These are phyloP conservation scores for Suillus subaureus DNA, from an alignment of 768 basidiomycete species.

Conservation along the genomic window DNA sequence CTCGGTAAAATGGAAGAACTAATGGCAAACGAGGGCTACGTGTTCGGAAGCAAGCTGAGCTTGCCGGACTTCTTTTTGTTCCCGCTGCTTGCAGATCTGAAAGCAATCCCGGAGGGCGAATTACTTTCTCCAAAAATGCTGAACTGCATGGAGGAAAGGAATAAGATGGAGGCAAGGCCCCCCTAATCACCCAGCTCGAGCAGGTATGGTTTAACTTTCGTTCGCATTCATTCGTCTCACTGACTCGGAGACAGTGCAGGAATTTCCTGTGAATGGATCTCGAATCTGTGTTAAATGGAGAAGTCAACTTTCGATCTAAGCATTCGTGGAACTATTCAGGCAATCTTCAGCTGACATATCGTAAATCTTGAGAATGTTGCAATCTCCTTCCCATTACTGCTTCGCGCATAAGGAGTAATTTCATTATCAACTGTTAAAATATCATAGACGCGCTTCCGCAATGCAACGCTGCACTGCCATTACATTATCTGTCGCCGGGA, in stretches of 20 bases:
- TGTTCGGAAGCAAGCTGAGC: conserved; percentile 27
- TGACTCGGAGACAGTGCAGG: background rate
- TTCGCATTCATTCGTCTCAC: background rate
- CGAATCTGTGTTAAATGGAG: background rate
- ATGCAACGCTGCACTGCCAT: no score
- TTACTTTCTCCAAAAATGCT: conserved; percentile 25
- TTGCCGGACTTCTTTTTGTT: conserved; percentile 39
- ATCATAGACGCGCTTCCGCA: no score
- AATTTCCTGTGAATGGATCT: background rate
- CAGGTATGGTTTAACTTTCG: conserved; percentile 1
- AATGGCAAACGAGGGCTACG: conserved; percentile 31
- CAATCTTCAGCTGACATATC: no score
- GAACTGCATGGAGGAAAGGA: conserved; percentile 29
- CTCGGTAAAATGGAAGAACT: conserved; percentile 19
- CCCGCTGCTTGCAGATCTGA: conserved; percentile 32
- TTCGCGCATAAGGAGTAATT: background rate
- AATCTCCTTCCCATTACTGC: background rate
- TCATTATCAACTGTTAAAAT: background rate
- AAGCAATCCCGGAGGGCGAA: conserved; percentile 28
- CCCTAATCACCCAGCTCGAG: conserved; percentile 12
- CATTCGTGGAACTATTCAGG: background rate
- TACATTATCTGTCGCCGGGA: no score
- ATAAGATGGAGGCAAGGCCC: conserved; percentile 26
- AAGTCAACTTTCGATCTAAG: background rate
- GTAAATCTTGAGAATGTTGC: background rate